A percentile compares a stretch with the other conserved stretches of the same genome.
Conservation (phyloP, 495 filamentous ascomycete species). For the Aspergillus nidulans region DNA sequence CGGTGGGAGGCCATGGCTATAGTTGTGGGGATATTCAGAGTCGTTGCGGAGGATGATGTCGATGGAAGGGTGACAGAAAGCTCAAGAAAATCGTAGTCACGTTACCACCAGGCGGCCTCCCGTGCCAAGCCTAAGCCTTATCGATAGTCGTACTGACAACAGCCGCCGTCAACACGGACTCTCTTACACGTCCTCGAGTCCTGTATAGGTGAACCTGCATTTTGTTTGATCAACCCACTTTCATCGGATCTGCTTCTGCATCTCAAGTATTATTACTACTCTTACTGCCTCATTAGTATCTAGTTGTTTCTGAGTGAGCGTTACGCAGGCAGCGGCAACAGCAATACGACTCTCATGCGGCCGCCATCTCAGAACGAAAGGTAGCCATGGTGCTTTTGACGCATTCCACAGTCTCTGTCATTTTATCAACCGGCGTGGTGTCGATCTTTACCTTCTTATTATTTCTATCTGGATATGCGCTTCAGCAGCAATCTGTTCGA, state of each 20-base stretch:
- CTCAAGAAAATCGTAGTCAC: slow-evolving; percentile 6
- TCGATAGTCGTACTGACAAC: slow-evolving; percentile 46
- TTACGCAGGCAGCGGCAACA: background rate
- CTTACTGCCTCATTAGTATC: background rate
- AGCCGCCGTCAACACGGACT: background rate
- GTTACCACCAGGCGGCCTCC: slow-evolving; percentile 4
- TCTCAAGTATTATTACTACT: background rate
- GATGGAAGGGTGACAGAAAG: background rate
- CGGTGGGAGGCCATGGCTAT: slow-evolving; percentile 48
- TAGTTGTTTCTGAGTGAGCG: background rate
- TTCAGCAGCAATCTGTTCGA: slow-evolving; percentile 66
- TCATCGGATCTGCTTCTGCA: background rate
- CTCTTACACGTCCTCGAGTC: background rate
- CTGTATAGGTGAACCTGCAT: background rate
- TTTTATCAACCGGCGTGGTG: slow-evolving; percentile 43
- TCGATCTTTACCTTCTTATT: slow-evolving; percentile 60
- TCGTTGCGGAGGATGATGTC: background rate
- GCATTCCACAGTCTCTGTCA: slow-evolving; percentile 41
- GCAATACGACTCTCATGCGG: background rate
- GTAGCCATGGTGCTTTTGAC: slow-evolving; percentile 43
- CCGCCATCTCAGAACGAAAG: background rate
- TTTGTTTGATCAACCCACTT: background rate
- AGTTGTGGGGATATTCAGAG: too few species aligned
- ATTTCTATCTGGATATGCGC: slow-evolving; percentile 66
- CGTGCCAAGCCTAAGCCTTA: slow-evolving; percentile 32